Base-by-base conservation (phyloP, 1,284 basidiomycete genomes). In the Leccinum solheimii region DNA sequence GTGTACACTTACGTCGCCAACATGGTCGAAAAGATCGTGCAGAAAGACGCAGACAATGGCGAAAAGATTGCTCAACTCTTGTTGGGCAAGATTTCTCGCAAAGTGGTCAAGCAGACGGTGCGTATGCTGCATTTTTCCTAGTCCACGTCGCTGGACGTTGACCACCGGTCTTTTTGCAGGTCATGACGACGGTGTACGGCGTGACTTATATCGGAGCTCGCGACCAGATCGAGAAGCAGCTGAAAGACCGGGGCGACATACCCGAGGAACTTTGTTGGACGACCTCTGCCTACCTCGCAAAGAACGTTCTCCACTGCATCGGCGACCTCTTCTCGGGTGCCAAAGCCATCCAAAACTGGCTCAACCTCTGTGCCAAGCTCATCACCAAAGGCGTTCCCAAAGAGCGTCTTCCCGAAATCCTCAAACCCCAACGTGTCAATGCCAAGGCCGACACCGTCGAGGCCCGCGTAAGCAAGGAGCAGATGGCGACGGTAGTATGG, bases 131-230 rank as follows among this genome's bases (percentile, higher is more conserved):
- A 38, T 16, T 45, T 36, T 59, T 52, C 9, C 19, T 55, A n/a
- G 11, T 54, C 27, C 43, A 19, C 40, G 7, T 56, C n/a, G 34
- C 32, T 23, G 26, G 19, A 62, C 66, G 13, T 56, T 62, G 23
- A 69, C 32, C 3, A 3, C 38, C 6, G 32, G 36, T 34, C 27
- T 8, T 51, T 54, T 45, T 19, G 5, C 50, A 90, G 85, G 94
- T 98, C 68, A 99, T 99, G 97, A 99, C 97, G 0, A 99, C 97
- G 10, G 97, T 99, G 40, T 99, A 99, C 74, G 97, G 96, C 50
- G 97, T 99, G 23, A 99, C 97, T 0, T 97, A 91, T 75, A 81
- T 98, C 60, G 97, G 97, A 38, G 97, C 97, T 27, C 87, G 95
- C 61, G 94, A 95, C 32, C 97, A 99, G 78, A 97, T 98, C 62